Conservation (phyloP, 257 asterid species). For the Fraxinus pennsylvanica region DNA sequence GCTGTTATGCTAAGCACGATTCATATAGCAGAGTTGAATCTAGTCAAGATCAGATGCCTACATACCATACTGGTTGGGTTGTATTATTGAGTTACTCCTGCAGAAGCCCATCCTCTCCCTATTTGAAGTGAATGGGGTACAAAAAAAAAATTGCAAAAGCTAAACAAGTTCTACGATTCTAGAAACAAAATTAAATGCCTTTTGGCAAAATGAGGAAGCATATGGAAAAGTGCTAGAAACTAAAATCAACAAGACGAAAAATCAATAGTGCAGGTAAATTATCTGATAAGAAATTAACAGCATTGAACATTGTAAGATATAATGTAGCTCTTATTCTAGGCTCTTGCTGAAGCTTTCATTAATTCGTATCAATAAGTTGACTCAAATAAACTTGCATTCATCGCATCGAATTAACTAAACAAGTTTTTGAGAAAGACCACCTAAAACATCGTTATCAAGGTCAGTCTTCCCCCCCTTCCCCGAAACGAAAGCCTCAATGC, state of each 20-base stretch:
- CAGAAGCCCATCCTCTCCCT: constrained; percentile 80
- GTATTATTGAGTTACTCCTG: constrained; percentile 63
- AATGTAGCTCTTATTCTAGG: background rate
- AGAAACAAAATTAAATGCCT: constrained; percentile 29
- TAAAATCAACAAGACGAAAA: background rate
- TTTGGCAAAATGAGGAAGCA: constrained; percentile 22
- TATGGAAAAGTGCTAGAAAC: background rate
- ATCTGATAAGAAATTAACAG: background rate
- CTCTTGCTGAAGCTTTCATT: background rate
- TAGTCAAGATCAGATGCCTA: constrained; percentile 55
- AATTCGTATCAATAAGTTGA: background rate
- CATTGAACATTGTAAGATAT: constrained; percentile 1
- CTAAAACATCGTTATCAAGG: too few relatives aligned
- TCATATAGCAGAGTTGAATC: constrained; percentile 35
- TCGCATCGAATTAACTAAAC: background rate
- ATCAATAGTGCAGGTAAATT: constrained; percentile 17
- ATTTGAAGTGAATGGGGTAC: constrained; percentile 64
- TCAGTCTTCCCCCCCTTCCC: too few relatives aligned
- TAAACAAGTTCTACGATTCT: constrained; percentile 32
- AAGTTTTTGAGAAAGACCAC: background rate
- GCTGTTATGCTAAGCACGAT: constrained; percentile 17
- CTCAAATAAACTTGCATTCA: background rate
- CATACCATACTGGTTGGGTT: constrained; percentile 72
- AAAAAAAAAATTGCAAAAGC: constrained; percentile 42
- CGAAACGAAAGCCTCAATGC: too few relatives aligned